Conservation (phyloP, 768 basidiomycete genomes). For the Leccinum aurantiacum region DNA sequence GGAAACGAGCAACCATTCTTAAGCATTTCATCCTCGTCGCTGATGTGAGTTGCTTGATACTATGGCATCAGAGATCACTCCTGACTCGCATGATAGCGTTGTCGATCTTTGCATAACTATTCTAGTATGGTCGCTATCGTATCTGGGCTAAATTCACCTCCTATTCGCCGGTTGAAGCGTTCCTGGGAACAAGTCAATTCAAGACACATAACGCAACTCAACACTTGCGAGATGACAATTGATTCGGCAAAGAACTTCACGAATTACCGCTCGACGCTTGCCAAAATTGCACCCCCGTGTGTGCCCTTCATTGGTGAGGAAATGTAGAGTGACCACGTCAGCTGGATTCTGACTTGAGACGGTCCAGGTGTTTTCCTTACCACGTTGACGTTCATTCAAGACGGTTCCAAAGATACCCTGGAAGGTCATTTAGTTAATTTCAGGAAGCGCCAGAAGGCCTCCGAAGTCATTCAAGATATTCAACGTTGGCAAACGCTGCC, state of each 20-base stretch:
- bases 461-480: slow-evolving; percentile 97
- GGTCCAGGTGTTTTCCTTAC: slow-evolving; percentile 88
- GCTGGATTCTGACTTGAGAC: slow-evolving; percentile 2
- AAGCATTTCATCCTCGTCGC: slow-evolving; percentile 92
- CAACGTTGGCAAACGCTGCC: slow-evolving; percentile 92
- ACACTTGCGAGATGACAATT: slow-evolving; percentile 83
- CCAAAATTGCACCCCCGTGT: slow-evolving; percentile 84
- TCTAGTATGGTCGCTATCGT: slow-evolving; percentile 97
- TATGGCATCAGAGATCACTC: not conserved
- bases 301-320: slow-evolving; percentile 91
- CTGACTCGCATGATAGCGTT: slow-evolving; percentile 57
- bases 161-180: slow-evolving; percentile 87
- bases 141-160: slow-evolving; percentile 91
- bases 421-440: slow-evolving; percentile 87
- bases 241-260: slow-evolving; percentile 93
- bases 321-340: not conserved
- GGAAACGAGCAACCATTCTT: slow-evolving; percentile 74
- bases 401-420: slow-evolving; percentile 87
- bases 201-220: slow-evolving; percentile 70
- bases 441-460: slow-evolving; percentile 90
- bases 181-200: slow-evolving; percentile 89
- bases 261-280: slow-evolving; percentile 84
- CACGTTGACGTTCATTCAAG: slow-evolving; percentile 96
- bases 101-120: slow-evolving; percentile 87
- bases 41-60: slow-evolving; percentile 58